Base-by-base conservation (phyloP, 2,329 filamentous ascomycete genomes). In the Talaromyces atroroseus region DNA sequence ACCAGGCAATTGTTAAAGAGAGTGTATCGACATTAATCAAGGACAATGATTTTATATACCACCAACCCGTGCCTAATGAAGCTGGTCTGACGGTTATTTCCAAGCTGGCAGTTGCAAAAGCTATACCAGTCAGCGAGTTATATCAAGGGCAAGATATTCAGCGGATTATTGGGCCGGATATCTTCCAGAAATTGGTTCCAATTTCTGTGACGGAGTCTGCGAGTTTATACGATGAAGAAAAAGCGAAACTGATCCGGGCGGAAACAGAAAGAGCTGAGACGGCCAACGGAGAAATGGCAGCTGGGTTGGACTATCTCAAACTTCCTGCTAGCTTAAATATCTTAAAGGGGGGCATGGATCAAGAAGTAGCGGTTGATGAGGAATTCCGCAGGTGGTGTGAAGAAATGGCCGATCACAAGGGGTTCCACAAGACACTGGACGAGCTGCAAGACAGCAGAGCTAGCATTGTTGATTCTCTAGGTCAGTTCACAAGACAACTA, bases 11-110 rank as follows among this genome's bases (percentile, higher is more conserved):
- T 32, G 87, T 96, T 2, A 88, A 95, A 68, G 88, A 92, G 60
- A 92, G 89, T 69, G 77, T 96, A 21, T 78, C 79, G 18, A 86
- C 89, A 59, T 80, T 92, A 50, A 80, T 82, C 63, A 96, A 95
- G 66, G 94, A 99, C 71, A 99, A 99, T 64, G 94, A 99, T 69
- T 97, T 94, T 72, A 96, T 99, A 69, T 99, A 99, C 68, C 94
- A 99, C 69, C 90, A 97, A 64, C 86, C 85, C 1, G 87, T 99
- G 1, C 92, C 94, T 0, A 86, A 87, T 10, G 91, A 96, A 71
- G 89, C 91, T 3, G 87, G 87, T 26, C 76, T 99, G 12, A 77
- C 89, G 1, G 82, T 87, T 1, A 91, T 99, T 49, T 82, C 91
- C 2, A 99, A 97, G 71, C 80, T 97, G 16, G 91, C 92, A 4